These are phyloP conservation scores for Nakaseomyces nivariensis DNA, from an alignment of 1,139 yeast genomes.

Conservation along the genomic window DNA sequence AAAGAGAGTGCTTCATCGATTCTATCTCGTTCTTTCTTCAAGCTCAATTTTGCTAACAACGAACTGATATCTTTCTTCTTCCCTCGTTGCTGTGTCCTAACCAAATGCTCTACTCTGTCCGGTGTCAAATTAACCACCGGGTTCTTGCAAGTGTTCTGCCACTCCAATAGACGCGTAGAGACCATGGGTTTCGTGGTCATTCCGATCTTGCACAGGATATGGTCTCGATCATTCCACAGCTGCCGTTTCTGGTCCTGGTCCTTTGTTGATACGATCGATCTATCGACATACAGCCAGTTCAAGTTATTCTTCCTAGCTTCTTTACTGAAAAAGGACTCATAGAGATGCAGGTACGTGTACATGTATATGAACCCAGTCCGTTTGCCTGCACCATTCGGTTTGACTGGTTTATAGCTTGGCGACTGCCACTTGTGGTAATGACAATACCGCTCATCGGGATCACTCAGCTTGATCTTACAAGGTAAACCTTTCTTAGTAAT, in stretches of 20 bases:
- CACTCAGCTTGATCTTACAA: slow-evolving; percentile 12
- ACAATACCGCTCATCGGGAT: slow-evolving; percentile 9
- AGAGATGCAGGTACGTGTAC: slow-evolving; percentile 23
- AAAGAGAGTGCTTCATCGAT: slow-evolving; percentile 1
- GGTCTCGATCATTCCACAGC: slow-evolving; percentile 14
- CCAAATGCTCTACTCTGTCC: slow-evolving; percentile 6
- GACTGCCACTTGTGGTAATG: slow-evolving; percentile 14
- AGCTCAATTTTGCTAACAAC: slow-evolving; percentile 9
- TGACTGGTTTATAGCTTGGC: slow-evolving; percentile 2
- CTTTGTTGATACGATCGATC: slow-evolving; percentile 12
- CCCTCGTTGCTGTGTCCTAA: neutral
- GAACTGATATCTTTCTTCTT: slow-evolving; percentile 3
- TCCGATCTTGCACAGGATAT: slow-evolving; percentile 25
- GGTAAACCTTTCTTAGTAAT: slow-evolving; percentile 17
- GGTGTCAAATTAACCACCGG: slow-evolving; percentile 23
- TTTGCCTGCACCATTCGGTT: neutral
- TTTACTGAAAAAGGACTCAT: slow-evolving; percentile 12
- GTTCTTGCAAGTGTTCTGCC: slow-evolving; percentile 24
- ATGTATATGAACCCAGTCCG: slow-evolving; percentile 25
- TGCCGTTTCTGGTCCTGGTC: slow-evolving; percentile 6
- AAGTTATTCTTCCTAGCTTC: slow-evolving; percentile 6
- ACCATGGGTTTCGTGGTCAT: slow-evolving; percentile 24
- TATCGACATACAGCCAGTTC: slow-evolving; percentile 21
- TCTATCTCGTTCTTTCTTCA: slow-evolving; percentile 3
- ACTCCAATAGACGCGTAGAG: slow-evolving; percentile 19